Conservation (phyloP, 2,329 filamentous ascomycete species). For the Plenodomus tracheiphilus region DNA sequence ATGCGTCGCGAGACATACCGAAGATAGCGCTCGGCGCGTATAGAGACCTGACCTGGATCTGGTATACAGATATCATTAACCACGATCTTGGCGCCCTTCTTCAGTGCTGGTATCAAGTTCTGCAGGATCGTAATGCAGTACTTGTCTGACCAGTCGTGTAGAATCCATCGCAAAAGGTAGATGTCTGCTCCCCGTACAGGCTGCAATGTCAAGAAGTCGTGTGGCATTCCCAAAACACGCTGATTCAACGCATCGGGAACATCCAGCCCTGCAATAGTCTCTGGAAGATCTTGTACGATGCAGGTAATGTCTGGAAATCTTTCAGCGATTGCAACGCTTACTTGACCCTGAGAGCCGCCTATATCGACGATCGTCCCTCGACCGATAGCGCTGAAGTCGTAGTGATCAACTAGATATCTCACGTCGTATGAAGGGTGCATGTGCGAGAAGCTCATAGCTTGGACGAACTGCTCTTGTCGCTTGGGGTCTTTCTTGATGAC, state of each 20-base stretch:
- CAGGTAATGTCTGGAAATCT: slow-evolving; percentile 6
- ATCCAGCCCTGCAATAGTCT: slow-evolving; percentile 8
- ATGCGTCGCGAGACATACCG: background rate
- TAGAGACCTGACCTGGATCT: background rate
- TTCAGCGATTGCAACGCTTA: slow-evolving; percentile 5
- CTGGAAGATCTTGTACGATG: slow-evolving; percentile 13
- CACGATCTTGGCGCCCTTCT: slow-evolving; percentile 18
- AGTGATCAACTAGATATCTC: background rate
- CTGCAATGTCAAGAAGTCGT: slow-evolving; percentile 20
- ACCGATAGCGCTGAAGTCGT: background rate
- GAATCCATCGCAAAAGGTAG: slow-evolving; percentile 45
- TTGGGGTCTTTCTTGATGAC: slow-evolving; percentile 12
- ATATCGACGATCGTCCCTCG: slow-evolving; percentile 12
- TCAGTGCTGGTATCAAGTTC: slow-evolving; percentile 21
- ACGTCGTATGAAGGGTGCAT: background rate
- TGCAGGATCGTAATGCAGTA: slow-evolving; percentile 15
- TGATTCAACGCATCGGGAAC: slow-evolving; percentile 8
- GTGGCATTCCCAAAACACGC: slow-evolving; percentile 11
- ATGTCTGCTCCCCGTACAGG: slow-evolving; percentile 27
- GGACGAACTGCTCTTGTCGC: slow-evolving; percentile 8
- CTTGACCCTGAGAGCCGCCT: slow-evolving; percentile 10
- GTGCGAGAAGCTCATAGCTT: slow-evolving; percentile 8
- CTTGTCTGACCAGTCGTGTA: slow-evolving; percentile 48
- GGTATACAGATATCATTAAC: slow-evolving; percentile 5
- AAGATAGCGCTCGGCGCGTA: background rate